Base-by-base conservation (phyloP, 106 monocot genomes). In the Acorus calamus region DNA sequence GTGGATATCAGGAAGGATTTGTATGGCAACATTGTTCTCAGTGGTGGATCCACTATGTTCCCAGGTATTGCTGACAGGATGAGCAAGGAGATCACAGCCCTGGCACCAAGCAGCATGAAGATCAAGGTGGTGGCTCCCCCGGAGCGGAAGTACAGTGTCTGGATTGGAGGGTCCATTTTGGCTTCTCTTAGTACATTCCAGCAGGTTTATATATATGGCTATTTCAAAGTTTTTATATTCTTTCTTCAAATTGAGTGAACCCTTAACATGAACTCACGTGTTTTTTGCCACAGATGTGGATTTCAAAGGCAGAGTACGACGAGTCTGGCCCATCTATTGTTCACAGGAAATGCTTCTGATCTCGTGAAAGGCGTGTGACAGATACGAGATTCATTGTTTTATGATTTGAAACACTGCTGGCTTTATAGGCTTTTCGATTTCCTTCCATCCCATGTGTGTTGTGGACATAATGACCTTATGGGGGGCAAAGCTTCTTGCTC, bases 161-260 rank as follows among this genome's bases (percentile, higher is more conserved):
- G 58, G 58, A 58, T 58, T 58, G 58, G 58, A 42, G 58, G 58
- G 8, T 58, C 58, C 14, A 58, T 58, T 2, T 42, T 58, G 14
- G 58, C 58, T 58, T 58, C 58, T 2, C 28, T 58, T 4, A 58
- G 58, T 46, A 60, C 60, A 60, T 60, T 60, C 60, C 60, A 60
- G 60, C 60, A 60, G 60, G 60, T 60, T 45, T 8, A 28, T 28
- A 28, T 28, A 28, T 28, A 28, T 28, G 28, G 28, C 28, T 28
- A 28, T 28, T 28, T 28, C 28, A 28, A 28, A 28, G 28, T 28
- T 28, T n/a, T 28, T 28, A 28, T 28, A 28, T 28, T 28, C 1
- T 28, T 28, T 0, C 28, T 28, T 28, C 28, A 28, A 28, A 28
- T 28, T 28, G 28, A 28, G 1, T 28, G 28, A 0, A 28, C 28